Evolutionary conservation across 1,284 basidiomycete genomes (phyloP), one percentile per base, ranked within the genome.

Genomic region (Microbotryomycetes sp.): DNA sequence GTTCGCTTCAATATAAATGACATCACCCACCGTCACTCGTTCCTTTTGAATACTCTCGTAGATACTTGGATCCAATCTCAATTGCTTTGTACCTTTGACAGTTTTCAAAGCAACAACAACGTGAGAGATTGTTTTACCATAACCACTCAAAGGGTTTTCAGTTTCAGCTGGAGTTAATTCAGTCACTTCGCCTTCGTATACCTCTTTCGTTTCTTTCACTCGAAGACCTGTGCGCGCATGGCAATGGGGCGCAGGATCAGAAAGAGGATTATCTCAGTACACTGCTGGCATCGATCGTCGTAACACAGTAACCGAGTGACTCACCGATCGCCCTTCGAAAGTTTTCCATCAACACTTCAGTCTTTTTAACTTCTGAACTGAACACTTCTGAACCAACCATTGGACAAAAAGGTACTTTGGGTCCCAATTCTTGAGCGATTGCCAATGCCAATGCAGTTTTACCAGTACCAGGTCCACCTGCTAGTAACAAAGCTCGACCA

Each of bases 351-450:
- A 98, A 80, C 2, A 97, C 93, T 76, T 98, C 94, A 0, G 94
- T 98, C 82, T 98, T 98, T 80, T 97, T 98, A 59, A 98, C 92
- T 77, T 98, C 94, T 9, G 89, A 86, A 57, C 88, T 91, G 77
- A 96, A 98, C 64, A 98, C 94, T 77, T 98, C 94, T 6, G 86
- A 89, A 1, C 93, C 96, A 26, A 97, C 94, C 89, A 97, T 96
- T 1, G 92, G 92, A 74, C 94, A 97, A 77, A 98, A 98, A 0
- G 94, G 94, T 1, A 97, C 93, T 74, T 97, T 96, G 51, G 83
- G 80, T 1, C 94, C 94, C 0, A 98, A 82, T 73, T 97, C 94
- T 68, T 97, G 93, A 6, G 92, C 87, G 32, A 98, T 84, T 0
- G 90, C 94, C 15, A 98, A 78, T 1, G 96, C 93, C 28, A 98